Conservation (phyloP, 768 basidiomycete species). For the Rhizopogon salebrosus region DNA sequence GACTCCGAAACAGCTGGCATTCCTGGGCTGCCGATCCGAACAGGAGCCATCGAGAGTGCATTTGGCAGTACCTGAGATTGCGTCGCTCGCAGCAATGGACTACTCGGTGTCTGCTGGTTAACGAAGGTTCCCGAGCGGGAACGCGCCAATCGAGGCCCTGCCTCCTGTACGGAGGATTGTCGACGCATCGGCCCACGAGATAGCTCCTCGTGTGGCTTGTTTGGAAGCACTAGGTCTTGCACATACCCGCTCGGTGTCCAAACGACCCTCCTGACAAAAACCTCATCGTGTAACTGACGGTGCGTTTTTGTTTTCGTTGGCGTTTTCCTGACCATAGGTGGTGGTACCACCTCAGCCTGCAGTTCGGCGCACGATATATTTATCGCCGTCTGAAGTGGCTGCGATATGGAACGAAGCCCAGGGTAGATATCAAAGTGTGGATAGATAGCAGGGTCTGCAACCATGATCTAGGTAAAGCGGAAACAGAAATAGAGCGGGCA, state of each 20-base stretch:
- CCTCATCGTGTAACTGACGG: constrained; percentile 26
- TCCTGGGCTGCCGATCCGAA: constrained; percentile 15
- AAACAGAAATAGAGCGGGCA: constrained; percentile 12
- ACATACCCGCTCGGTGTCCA: constrained; percentile 25
- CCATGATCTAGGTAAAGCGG: constrained; percentile 8
- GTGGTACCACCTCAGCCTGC: constrained; percentile 7
- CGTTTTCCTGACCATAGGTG: background rate
- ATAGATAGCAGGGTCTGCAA: constrained; percentile 12
- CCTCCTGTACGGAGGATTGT: background rate
- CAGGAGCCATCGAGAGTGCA: constrained; percentile 8
- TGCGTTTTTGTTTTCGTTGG: constrained; percentile 27
- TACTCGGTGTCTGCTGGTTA: constrained; percentile 2
- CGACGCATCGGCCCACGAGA: constrained; percentile 1
- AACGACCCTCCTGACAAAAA: constrained; percentile 25
- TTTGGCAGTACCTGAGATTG: background rate
- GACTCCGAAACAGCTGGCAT: constrained; percentile 16
- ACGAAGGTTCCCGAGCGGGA: constrained; percentile 14
- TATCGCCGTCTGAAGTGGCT: background rate
- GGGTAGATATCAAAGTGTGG: constrained; percentile 22
- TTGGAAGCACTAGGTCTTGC: constrained; percentile 11
- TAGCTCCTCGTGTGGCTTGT: background rate
- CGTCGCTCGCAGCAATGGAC: background rate
- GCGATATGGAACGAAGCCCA: background rate
- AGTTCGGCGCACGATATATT: constrained; percentile 15
- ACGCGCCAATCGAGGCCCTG: constrained; percentile 3